These are phyloP conservation scores for Geranomyces variabilis DNA, from an alignment of 192 early-diverging fungal species.

Conservation along the genomic window DNA sequence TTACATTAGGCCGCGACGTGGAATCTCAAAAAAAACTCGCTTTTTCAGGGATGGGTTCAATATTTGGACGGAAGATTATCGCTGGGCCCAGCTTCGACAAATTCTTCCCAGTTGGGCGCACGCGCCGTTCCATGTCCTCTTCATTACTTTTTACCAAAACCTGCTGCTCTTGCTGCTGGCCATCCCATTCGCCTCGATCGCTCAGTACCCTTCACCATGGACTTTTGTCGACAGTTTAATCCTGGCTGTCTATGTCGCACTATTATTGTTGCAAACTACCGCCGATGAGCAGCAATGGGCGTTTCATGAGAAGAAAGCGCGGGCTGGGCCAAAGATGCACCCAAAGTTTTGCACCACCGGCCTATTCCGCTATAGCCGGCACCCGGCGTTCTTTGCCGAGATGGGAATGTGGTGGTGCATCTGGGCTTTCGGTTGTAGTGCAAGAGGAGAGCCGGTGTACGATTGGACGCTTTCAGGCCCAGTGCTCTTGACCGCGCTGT, in stretches of 20 bases:
- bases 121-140: constrained; percentile 68
- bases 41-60: constrained; percentile 65
- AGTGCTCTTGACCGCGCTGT: constrained; percentile 63
- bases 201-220: neutral
- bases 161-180: constrained; percentile 66
- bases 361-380: constrained; percentile 73
- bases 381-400: constrained; percentile 89
- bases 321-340: constrained; percentile 29
- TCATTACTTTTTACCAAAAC: constrained; percentile 77
- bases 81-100: constrained; percentile 57
- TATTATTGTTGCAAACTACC: constrained; percentile 61
- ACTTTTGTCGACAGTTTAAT: neutral
- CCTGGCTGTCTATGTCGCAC: neutral
- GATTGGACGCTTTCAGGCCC: constrained; percentile 51
- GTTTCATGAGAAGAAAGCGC: constrained; percentile 59
- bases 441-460: constrained; percentile 42
- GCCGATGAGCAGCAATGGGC: constrained; percentile 85
- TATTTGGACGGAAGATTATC: constrained; percentile 72
- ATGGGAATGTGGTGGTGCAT: constrained; percentile 47
- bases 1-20: neutral
- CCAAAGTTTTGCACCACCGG: constrained; percentile 77
- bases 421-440: constrained; percentile 47
- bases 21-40: neutral
- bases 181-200: constrained; percentile 41
- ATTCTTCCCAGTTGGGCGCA: constrained; percentile 52